Evolutionary conservation across 1,284 basidiomycete genomes (phyloP), one percentile per base, ranked within the genome.

Genomic region (Ceratobasidium sp.): DNA sequence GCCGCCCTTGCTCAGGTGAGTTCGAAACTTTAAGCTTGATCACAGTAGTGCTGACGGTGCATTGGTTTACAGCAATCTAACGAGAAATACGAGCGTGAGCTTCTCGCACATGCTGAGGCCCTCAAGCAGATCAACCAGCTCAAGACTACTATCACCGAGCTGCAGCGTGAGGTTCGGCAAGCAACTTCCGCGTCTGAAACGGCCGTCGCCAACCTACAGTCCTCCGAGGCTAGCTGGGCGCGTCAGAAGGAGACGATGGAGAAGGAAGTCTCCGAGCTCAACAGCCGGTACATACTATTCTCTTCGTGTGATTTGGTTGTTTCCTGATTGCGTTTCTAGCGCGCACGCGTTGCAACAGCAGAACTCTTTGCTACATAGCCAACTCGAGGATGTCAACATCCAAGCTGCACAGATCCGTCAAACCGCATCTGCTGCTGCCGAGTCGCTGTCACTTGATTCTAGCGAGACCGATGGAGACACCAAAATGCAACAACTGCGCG

Each of bases 311-410:
- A 16, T 57, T 1, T 73, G 28, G 59, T 32, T 26, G 14, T 57
- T 30, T 57, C 16, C 50, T 58, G 47, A 54, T 38, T 44, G 64
- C n/a, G 57, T 16, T 44, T 66, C 30, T 75, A 94, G 93, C 30
- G 89, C 85, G 79, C 88, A 91, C 77, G 94, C 94, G 77, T 84
- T 97, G 21, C 84, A 85, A 1, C 84, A 88, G 30, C 95, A 96
- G 79, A 97, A 96, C 79, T 81, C 85, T 8, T 84, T 92, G 18
- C 86, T 97, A 11, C 94, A 95, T 78, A 86, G 91, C 73, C 94
- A 96, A 78, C 87, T 97, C 18, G 94, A 96, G 77, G 88, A 88
- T n/a, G 90, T 95, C 75, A 94, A 88, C 77, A 87, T 88, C 0
- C 93, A 95, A 78, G 93, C 93, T 0, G 85, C 91, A 13, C 87